phyloP scores from a whole-genome alignment of 176 grass and related monocot genomes.

The Oryza rufipogon region DNA sequence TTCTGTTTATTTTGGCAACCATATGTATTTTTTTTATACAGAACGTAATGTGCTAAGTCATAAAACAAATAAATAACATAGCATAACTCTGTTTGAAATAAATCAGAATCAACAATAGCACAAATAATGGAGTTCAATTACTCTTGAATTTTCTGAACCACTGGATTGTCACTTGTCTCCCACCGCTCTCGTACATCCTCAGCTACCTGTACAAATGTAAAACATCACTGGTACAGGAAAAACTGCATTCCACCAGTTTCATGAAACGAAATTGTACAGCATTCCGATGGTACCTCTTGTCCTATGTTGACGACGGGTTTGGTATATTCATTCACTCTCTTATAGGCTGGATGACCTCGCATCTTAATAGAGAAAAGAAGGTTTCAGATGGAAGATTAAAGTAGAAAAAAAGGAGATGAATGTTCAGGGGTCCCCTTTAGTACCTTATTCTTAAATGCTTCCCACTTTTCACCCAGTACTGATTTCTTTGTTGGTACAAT shows the following conservation, averaged over 20 bases:
- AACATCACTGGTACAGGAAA: conserved; percentile 4
- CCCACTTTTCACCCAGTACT: conserved; percentile 84
- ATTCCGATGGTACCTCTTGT: conserved; percentile 65
- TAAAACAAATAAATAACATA: conserved; percentile 26
- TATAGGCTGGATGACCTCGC: conserved; percentile 61
- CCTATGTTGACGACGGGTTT: conserved; percentile 70
- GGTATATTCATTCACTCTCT: conserved; percentile 60
- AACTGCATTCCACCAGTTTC: conserved; percentile 24
- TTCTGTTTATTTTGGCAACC: neutral
- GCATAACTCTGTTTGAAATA: neutral
- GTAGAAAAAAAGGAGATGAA: neutral
- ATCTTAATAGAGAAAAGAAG: conserved; percentile 48
- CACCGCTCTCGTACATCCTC: conserved; percentile 90
- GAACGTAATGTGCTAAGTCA: neutral
- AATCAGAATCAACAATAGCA: conserved; percentile 25
- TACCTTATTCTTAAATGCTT: conserved; percentile 93
- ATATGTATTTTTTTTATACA: conserved; percentile 6
- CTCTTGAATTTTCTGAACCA: conserved; percentile 83
- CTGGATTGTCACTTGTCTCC: conserved; percentile 96
- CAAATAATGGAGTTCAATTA: conserved; percentile 37
- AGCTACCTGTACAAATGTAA: conserved; percentile 66
- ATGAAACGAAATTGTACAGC: conserved; percentile 8
- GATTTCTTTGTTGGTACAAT: conserved; percentile 81
- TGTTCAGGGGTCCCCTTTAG: neutral
- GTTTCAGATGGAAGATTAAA: conserved; percentile 34